Evolutionary conservation across 225 moss, liverwort and hornwort genomes (phyloP), one percentile per base, ranked within the genome.

Genomic region (Neckera pumila): DNA sequence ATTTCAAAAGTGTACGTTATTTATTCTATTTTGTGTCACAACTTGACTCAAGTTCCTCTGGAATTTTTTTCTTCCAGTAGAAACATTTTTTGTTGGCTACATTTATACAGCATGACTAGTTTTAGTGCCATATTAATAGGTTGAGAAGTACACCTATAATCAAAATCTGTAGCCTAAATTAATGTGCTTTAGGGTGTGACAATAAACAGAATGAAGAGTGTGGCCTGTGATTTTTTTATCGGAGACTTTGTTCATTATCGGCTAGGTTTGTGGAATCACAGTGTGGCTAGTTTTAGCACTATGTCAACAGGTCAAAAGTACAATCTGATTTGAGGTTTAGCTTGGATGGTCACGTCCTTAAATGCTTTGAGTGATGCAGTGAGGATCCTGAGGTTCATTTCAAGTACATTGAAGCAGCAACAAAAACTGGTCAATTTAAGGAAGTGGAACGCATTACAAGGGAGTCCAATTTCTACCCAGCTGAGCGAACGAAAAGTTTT

Each of bases 331-430:
- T 33, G 30, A 67, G 36, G 22, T 69, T 51, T 57, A 57, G 11
- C 47, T 70, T 7, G 40, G 26, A 59, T 57, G 11, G 42, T 79
- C 75, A 42, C 42, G 80, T 76, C 36, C 61, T 81, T 5, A 49
- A 58, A 27, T 74, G 79, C 34, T 58, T 66, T 89, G 73, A 89
- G 47, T 58, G 54, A 53, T 86, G 88, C 92, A 97, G 98, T 90
- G 98, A 98, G 93, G 98, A 97, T 79, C 96, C 98, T 23, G 96
- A 98, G 85, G 95, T 98, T 81, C 98, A 98, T 89, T 98, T 88
- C 93, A 98, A 98, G 93, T 98, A 98, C 73, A 98, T 98, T 51
- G 97, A 98, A 91, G 96, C 98, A 54, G 97, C 98, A 79, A 95
- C 97, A 40, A 98, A 94, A 92, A 96, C 96, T 38, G 94, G 92